Evolutionary conservation across 495 filamentous ascomycete genomes (phyloP).

Genomic region (Clavariopsis aquatica): DNA sequence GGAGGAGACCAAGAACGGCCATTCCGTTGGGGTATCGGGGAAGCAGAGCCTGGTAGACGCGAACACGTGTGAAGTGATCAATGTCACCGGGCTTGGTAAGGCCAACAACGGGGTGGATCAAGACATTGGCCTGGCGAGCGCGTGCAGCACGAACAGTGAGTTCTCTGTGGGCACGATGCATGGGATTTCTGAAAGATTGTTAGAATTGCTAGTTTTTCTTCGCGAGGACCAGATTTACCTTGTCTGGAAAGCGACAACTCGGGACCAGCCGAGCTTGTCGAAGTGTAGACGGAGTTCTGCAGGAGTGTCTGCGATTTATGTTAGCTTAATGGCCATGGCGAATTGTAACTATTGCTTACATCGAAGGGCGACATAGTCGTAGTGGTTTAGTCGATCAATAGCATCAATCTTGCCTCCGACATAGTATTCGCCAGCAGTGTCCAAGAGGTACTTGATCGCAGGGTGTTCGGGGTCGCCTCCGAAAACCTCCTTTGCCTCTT

Average conservation of each 20-base stretch:
- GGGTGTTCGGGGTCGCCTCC: slow-evolving; percentile 93
- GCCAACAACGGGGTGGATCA: slow-evolving; percentile 98
- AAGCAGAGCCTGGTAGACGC: slow-evolving; percentile 95
- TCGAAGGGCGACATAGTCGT: slow-evolving; percentile 95
- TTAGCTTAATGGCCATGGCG: background rate
- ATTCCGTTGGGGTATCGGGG: slow-evolving; percentile 99
- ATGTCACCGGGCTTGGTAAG: slow-evolving; percentile 98
- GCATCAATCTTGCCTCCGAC: slow-evolving; percentile 94
- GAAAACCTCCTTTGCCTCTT: slow-evolving; percentile 91
- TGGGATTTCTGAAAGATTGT: slow-evolving; percentile 68
- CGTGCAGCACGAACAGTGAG: slow-evolving; percentile 95
- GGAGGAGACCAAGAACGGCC: slow-evolving; percentile 94
- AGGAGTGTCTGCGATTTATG: slow-evolving; percentile 69
- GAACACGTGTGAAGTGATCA: slow-evolving; percentile 98
- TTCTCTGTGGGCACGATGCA: slow-evolving; percentile 98
- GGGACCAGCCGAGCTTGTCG: slow-evolving; percentile 96
- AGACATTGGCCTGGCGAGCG: slow-evolving; percentile 91
- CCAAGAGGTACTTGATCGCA: slow-evolving; percentile 83
- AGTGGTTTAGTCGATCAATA: slow-evolving; percentile 91
- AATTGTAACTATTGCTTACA: slow-evolving; percentile 54
- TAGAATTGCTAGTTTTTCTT: slow-evolving; percentile 22
- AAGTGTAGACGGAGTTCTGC: slow-evolving; percentile 95
- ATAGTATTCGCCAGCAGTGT: slow-evolving; percentile 80
- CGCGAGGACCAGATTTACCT: slow-evolving; percentile 34
- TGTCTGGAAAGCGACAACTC: slow-evolving; percentile 98